Evolutionary conservation across 2,329 filamentous ascomycete genomes (phyloP).

Genomic region (Chaetomium globosum): DNA sequence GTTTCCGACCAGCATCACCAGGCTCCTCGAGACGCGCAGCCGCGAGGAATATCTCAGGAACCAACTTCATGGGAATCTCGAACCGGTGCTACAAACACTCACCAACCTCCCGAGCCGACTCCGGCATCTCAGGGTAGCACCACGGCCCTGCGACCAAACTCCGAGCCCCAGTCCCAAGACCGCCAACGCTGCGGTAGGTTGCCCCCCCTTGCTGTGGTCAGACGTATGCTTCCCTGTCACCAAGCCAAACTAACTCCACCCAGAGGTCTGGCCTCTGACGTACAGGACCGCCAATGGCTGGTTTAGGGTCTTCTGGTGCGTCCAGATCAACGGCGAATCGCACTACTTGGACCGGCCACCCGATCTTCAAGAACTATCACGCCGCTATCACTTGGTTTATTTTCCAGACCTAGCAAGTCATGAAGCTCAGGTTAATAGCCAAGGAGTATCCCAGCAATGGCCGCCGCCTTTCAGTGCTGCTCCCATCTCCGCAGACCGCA

Average conservation of each 20-base stretch:
- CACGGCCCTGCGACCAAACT: background rate
- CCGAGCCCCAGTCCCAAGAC: background rate
- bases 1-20: background rate
- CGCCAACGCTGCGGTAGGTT: constrained; percentile 14
- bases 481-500: background rate
- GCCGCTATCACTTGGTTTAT: constrained; percentile 10
- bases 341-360: constrained; percentile 4
- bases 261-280: constrained; percentile 12
- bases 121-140: background rate
- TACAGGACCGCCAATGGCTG: constrained; percentile 8
- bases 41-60: background rate
- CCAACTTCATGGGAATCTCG: background rate
- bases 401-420: constrained; percentile 8
- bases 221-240: background rate
- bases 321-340: constrained; percentile 15
- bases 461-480: background rate
- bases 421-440: background rate
- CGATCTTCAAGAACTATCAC: constrained; percentile 3
- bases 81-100: background rate
- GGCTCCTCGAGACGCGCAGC: background rate
- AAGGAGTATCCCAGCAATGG: background rate
- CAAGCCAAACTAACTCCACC: background rate
- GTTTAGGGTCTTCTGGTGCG: constrained; percentile 7
- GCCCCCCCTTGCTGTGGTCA: background rate
- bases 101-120: background rate